A percentile compares a stretch with the other conserved stretches of the same genome.
These are phyloP conservation scores for Isatis tinctoria DNA, from an alignment of 345 rosid species.

Conservation along the genomic window DNA sequence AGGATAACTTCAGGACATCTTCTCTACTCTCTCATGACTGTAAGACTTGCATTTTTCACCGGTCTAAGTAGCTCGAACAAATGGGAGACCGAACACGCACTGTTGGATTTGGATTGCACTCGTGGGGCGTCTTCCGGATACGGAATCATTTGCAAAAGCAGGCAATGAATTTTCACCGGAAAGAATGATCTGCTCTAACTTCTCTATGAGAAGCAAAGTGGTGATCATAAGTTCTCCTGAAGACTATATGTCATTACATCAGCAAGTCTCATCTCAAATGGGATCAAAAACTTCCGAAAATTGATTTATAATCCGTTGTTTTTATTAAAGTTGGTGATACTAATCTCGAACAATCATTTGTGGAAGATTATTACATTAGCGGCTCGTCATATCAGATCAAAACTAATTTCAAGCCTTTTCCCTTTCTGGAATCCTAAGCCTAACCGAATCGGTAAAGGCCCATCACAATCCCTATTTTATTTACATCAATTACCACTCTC, in stretches of 20 bases:
- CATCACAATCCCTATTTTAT: conserved; percentile 8
- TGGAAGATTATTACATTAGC: too few relatives aligned
- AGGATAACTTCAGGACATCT: conserved; percentile 42
- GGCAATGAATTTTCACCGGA: conserved; percentile 17
- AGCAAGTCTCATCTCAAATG: too few relatives aligned
- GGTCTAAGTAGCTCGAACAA: neutral
- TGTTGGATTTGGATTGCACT: conserved; percentile 50
- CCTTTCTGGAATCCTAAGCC: conserved; percentile 1
- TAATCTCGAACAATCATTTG: too few relatives aligned
- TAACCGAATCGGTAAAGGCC: neutral
- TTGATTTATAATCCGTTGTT: too few relatives aligned
- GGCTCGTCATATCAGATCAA: neutral
- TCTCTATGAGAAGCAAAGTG: neutral
- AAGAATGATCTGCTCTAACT: neutral
- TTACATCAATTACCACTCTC: conserved; percentile 17
- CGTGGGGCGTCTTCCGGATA: conserved; percentile 31
- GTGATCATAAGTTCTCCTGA: neutral
- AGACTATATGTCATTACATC: neutral
- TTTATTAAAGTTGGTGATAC: too few relatives aligned
- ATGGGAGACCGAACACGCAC: conserved; percentile 16
- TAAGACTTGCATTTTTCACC: conserved; percentile 31
- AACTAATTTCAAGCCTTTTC: neutral
- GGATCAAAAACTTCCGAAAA: too few relatives aligned
- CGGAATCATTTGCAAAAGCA: conserved; percentile 44
- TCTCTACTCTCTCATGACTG: conserved; percentile 42